These are phyloP conservation scores for Ophiostoma tasmaniense DNA, from an alignment of 2,329 filamentous ascomycete species.

Conservation along the genomic window DNA sequence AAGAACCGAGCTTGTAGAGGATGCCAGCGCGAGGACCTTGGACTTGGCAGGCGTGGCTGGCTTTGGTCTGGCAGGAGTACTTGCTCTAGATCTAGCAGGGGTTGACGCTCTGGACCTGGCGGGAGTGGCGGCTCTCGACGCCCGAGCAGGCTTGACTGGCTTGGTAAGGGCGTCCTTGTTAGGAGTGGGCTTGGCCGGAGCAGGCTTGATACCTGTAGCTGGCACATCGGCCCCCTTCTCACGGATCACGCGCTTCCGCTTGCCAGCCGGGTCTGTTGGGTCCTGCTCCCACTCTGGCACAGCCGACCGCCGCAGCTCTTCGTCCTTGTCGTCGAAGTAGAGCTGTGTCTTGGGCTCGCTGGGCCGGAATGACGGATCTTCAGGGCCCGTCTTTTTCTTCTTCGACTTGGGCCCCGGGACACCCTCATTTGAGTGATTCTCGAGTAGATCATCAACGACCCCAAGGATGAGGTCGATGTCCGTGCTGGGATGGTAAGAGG, in stretches of 20 bases:
- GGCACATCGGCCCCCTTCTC: neutral
- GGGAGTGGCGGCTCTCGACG: neutral
- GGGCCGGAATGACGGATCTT: conserved; percentile 5
- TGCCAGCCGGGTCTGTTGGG: conserved; percentile 5
- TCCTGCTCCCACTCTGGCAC: conserved; percentile 3
- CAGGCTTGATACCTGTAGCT: neutral
- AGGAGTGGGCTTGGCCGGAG: neutral
- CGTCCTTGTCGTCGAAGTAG: neutral
- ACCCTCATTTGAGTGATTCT: neutral
- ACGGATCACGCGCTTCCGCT: conserved; percentile 6
- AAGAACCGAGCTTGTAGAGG: neutral
- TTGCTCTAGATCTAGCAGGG: neutral
- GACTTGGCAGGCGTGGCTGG: neutral
- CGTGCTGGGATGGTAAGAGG: neutral
- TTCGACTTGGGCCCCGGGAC: neutral
- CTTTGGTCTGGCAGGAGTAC: neutral
- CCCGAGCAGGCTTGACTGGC: neutral
- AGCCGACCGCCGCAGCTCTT: conserved; percentile 2
- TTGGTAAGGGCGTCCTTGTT: neutral
- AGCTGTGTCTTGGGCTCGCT: neutral
- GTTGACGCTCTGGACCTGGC: neutral
- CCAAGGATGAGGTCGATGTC: neutral
- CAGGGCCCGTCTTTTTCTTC: neutral
- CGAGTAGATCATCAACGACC: neutral
- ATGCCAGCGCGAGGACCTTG: neutral